Conservation (phyloP, 2,329 filamentous ascomycete species). For the Aspergillus proliferans region DNA sequence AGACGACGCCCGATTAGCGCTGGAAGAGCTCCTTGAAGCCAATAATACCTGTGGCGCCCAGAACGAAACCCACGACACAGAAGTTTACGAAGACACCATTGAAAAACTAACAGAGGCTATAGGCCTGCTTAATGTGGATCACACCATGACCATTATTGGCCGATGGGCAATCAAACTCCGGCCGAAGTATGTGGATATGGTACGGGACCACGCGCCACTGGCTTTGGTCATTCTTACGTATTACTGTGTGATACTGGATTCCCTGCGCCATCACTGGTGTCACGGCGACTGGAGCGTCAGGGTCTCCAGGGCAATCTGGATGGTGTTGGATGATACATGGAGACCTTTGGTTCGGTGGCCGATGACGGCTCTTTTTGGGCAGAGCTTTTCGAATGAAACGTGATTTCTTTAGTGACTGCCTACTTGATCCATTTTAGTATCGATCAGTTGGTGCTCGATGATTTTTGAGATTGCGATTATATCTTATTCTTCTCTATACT, state of each 20-base stretch:
- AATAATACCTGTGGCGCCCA: slow-evolving; percentile 18
- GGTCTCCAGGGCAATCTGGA: slow-evolving; percentile 57
- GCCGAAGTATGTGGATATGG: slow-evolving; percentile 28
- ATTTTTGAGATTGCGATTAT: too few species aligned
- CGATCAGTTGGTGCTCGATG: too few species aligned
- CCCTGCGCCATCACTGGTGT: slow-evolving; percentile 59
- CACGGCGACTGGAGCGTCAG: slow-evolving; percentile 59
- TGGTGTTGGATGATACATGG: slow-evolving; percentile 25
- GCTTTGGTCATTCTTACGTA: slow-evolving; percentile 55
- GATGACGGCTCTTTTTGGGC: slow-evolving; percentile 25
- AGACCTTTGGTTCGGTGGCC: slow-evolving; percentile 24
- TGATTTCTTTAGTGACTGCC: not conserved
- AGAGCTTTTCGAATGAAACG: slow-evolving; percentile 10
- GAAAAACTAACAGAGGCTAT: slow-evolving; percentile 22
- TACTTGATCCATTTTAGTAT: not conserved
- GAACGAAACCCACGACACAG: slow-evolving; percentile 18
- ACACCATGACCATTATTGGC: slow-evolving; percentile 41
- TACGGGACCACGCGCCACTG: slow-evolving; percentile 32
- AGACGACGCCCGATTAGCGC: slow-evolving; percentile 11
- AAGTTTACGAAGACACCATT: slow-evolving; percentile 19
- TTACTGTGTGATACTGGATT: slow-evolving; percentile 55
- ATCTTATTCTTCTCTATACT: too few species aligned
- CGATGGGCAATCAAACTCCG: slow-evolving; percentile 34
- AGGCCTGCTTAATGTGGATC: slow-evolving; percentile 28
- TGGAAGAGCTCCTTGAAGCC: slow-evolving; percentile 20